Base-by-base conservation (phyloP, 371 early-diverging fungal species). In the Circinella minor region DNA sequence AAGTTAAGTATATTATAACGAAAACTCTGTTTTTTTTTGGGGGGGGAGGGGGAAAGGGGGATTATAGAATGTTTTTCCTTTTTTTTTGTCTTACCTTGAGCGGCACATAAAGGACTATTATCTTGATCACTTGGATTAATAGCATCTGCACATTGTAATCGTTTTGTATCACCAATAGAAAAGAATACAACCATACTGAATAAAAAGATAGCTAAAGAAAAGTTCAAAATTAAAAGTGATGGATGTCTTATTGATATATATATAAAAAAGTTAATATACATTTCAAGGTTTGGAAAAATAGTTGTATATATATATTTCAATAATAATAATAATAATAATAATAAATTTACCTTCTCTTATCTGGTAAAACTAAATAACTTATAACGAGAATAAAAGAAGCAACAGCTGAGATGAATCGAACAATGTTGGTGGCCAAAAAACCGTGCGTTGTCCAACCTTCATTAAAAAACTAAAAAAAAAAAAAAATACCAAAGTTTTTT, bases 221-320 rank as follows among this genome's bases (percentile, higher is more conserved):
- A 86, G 74, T 87, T 85, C 51, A 90, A 71, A 59, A 91, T 89
- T 65, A 91, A 77, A n/a, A 88, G 79, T 11, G 88, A 88, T 18
- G 91, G 90, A 67, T 91, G 91, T 54, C 85, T 75, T 36, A 27
- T 49, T 7, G 48, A 55, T 60, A 7, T 17, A 10, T 46, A 47
- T 18, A 43, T 43, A 43, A 43, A 1, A 43, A 43, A 27, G 27
- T 27, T 27, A 27, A 27, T 27, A 27, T 27, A 27, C 27, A 2
- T 2, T 27, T 27, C 27, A 1, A 27, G 27, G 27, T 27, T 27
- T 27, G 27, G 27, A 27, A 27, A 27, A 27, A 27, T 27, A 27
- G 27, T 27, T 27, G 2, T 43, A 43, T 43, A 3, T 43, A 43
- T 3, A 1, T 6, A 43, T 9, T 43, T 43, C 6, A 43, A 39